Percentiles rank a stretch among this genome's conserved stretches.
Conservation (phyloP, 495 filamentous ascomycete genomes). For the Apiosordaria backusii region DNA sequence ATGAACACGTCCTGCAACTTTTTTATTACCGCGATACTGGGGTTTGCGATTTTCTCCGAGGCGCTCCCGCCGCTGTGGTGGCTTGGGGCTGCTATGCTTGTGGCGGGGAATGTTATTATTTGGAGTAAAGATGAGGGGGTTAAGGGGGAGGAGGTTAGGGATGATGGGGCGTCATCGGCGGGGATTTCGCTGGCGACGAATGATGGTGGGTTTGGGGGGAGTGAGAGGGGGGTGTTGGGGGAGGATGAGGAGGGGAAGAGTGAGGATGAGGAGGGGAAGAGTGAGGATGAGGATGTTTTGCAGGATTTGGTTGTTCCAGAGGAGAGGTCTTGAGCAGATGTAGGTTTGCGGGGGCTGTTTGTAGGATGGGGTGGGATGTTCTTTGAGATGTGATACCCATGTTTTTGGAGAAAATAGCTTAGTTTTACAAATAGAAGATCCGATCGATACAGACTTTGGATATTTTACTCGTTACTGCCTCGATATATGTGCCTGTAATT, state of each 20-base stretch:
- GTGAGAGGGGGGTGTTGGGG: neutral
- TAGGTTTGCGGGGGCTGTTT: no score
- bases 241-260: constrained; percentile 1
- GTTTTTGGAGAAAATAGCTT: no score
- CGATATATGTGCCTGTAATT: neutral
- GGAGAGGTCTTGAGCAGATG: neutral
- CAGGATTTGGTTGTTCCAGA: constrained; percentile 9
- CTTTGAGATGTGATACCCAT: neutral
- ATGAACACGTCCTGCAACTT: constrained; percentile 95
- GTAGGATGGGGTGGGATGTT: neutral
- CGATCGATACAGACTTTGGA: neutral
- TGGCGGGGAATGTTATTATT: constrained; percentile 87
- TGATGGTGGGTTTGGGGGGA: neutral
- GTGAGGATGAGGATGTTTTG: constrained; percentile 21
- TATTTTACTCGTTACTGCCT: neutral
- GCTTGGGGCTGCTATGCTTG: constrained; percentile 77
- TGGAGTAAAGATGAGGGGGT: constrained; percentile 67
- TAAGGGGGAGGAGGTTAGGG: neutral
- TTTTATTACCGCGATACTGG: constrained; percentile 81
- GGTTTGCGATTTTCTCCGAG: constrained; percentile 45
- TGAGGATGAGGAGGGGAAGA: constrained; percentile 19
- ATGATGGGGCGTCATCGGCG: neutral
- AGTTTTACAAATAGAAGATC: no score
- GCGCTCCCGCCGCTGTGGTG: constrained; percentile 69
- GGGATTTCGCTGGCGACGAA: neutral